Percentiles rank a stretch among this genome's conserved stretches.
phyloP scores from a whole-genome alignment of 2,329 filamentous ascomycete genomes.

The Pestalotiopsis sp. region DNA sequence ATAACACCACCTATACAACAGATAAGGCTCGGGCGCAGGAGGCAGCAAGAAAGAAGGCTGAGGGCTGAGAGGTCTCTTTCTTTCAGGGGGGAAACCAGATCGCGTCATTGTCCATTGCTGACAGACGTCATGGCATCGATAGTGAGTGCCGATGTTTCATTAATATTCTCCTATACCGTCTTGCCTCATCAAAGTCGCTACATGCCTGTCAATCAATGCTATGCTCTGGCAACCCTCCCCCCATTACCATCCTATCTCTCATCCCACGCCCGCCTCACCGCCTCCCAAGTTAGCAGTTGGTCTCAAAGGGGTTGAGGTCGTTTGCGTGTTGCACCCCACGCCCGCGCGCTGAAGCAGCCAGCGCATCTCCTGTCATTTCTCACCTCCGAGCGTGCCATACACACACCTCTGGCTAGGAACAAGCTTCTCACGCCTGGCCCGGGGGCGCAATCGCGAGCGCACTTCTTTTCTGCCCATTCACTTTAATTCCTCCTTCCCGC shows the following conservation, averaged over 20 bases:
- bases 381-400: not conserved
- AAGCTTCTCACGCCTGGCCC: conserved; percentile 11
- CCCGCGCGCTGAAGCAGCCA: conserved; percentile 1
- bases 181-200: conserved; percentile 3
- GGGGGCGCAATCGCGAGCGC: too few relatives aligned
- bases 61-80: not conserved
- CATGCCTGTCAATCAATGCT: not conserved
- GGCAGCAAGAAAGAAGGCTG: not conserved
- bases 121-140: conserved; percentile 35
- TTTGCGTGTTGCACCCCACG: conserved; percentile 11
- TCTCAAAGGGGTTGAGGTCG: not conserved
- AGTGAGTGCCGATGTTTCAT: conserved; percentile 28
- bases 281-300: not conserved
- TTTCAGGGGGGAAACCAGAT: not conserved
- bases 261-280: conserved; percentile 10
- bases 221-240: not conserved
- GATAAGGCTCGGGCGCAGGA: not conserved
- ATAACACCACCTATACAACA: not conserved
- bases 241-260: not conserved
- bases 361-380: conserved; percentile 15
- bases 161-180: conserved; percentile 13
- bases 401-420: not conserved
- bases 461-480: not conserved
- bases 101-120: conserved; percentile 10
- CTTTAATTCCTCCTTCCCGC: conserved; percentile 9